These are phyloP conservation scores for Pisolithus thermaeus DNA, from an alignment of 1,284 basidiomycete genomes.

Conservation along the genomic window DNA sequence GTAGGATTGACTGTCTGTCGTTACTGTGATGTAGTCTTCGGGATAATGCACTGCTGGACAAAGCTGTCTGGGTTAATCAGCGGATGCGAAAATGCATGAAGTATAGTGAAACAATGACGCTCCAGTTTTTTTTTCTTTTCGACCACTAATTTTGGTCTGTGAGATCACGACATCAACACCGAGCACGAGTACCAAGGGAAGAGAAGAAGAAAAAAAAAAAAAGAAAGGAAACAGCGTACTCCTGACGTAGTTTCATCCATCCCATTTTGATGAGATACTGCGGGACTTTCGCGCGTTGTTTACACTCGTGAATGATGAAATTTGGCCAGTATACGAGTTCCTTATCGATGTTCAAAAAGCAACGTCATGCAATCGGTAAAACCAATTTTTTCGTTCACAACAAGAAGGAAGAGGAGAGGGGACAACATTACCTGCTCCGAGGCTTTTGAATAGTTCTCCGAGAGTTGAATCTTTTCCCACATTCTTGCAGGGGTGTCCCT, in stretches of 20 bases:
- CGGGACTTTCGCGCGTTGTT: constrained; percentile 97
- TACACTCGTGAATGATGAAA: constrained; percentile 97
- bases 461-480: constrained; percentile 96
- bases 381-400: too few relatives aligned
- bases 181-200: background rate
- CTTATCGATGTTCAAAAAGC: constrained; percentile 71
- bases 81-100: background rate
- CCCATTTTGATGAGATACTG: constrained; percentile 99
- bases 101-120: constrained; percentile 30
- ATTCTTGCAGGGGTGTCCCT: constrained; percentile 87
- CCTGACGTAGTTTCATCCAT: constrained; percentile 80
- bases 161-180: background rate
- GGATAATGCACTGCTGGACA: background rate
- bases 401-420: too few relatives aligned
- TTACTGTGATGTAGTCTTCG: background rate
- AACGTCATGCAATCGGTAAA: too few relatives aligned
- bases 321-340: constrained; percentile 98
- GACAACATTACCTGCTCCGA: constrained; percentile 71
- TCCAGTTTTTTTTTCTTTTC: constrained; percentile 99
- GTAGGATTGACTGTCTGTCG: constrained; percentile 32
- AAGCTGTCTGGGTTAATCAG: background rate
- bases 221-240: constrained; percentile 49
- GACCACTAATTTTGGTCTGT: constrained; percentile 86
- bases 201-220: background rate
- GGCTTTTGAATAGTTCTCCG: constrained; percentile 92